Base-by-base conservation (phyloP, 2,329 filamentous ascomycete species). In the Dactylellina drechsleri region DNA sequence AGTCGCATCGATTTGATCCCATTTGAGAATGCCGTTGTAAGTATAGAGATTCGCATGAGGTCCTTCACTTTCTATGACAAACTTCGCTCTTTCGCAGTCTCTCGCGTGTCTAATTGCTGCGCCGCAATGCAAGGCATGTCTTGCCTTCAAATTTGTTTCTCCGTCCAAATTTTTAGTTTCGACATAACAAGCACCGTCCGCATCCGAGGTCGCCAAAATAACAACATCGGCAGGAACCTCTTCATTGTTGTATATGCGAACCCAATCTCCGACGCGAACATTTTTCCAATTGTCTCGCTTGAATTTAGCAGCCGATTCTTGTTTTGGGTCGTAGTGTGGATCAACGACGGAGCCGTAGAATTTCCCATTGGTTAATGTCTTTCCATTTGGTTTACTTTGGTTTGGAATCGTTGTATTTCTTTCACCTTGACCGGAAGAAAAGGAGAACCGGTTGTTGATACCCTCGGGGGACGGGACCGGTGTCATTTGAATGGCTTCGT, bases 161-260 rank as follows among this genome's bases (percentile, higher is more conserved):
- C 95, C 95, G 80, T 99, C 95, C 84, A 99, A 82, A 81, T 97
- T 98, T 85, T 98, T 99, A 1, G 95, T 99, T 83, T 99, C 95
- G 20, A 99, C 91, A 79, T 97, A 99, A 82, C 95, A 99, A 43
- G 92, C 92, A 59, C 95, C 95, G 79, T 99, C 95, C 0, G 91
- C 87, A 79, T 98, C 95, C 1, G 95, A 97, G 0, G 95, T 98
- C 1, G 95, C 92, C 23, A 99, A 84, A 50, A 99, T 91, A 56
- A 98, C 90, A 54, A 99, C 85, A 82, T 99, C 95, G 56, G 95
- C 94, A 0, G 95, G 96, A 23, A 99, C 88, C 79, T 96, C 93
- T 80, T 99, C 95, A 78, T 97, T 91, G 80, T 96, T 97, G 83
- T 97, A 98, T 59, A 99, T 87, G 78, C 96, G 92, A 65, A 99